Percentiles rank a stretch among this genome's conserved stretches.
These are phyloP conservation scores for Metarhizium humberi DNA, from an alignment of 2,329 filamentous ascomycete species.

Conservation along the genomic window DNA sequence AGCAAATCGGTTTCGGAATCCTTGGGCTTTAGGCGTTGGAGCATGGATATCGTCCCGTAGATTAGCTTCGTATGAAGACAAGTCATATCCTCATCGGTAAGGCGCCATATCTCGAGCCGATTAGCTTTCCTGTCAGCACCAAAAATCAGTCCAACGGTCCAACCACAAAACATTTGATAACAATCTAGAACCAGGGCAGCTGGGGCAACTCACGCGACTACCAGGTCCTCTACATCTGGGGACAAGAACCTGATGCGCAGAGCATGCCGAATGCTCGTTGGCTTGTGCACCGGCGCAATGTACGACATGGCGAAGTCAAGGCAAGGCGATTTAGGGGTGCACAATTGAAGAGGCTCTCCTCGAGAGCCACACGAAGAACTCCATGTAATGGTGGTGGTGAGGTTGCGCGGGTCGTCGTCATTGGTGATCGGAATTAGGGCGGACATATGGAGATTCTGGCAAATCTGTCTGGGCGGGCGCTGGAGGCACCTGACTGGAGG, in stretches of 20 bases:
- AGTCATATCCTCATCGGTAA: conserved; percentile 52
- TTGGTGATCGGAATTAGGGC: conserved; percentile 1
- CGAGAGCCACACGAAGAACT: conserved; percentile 18
- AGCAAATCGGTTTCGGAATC: conserved; percentile 71
- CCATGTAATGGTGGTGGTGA: conserved; percentile 8
- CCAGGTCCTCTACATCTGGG: conserved; percentile 67
- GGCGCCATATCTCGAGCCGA: conserved; percentile 73
- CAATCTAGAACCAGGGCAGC: not conserved
- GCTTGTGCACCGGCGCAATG: conserved; percentile 82
- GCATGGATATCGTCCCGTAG: conserved; percentile 79
- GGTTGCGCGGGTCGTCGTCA: not conserved
- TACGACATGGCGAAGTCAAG: conserved; percentile 63
- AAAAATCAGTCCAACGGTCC: not conserved
- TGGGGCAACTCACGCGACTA: conserved; percentile 63
- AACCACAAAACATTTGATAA: not conserved
- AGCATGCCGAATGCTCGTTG: conserved; percentile 86
- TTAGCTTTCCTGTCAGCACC: conserved; percentile 60
- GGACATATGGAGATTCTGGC: not conserved
- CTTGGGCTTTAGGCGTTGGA: conserved; percentile 69
- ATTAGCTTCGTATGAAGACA: conserved; percentile 62
- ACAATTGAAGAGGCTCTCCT: conserved; percentile 8
- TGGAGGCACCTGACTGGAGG: too few relatives aligned
- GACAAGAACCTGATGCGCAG: conserved; percentile 69
- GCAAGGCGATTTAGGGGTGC: conserved; percentile 1
- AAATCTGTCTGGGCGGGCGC: too few relatives aligned